Conservation (phyloP, 805 yeast species). For the Komagataella populi region DNA sequence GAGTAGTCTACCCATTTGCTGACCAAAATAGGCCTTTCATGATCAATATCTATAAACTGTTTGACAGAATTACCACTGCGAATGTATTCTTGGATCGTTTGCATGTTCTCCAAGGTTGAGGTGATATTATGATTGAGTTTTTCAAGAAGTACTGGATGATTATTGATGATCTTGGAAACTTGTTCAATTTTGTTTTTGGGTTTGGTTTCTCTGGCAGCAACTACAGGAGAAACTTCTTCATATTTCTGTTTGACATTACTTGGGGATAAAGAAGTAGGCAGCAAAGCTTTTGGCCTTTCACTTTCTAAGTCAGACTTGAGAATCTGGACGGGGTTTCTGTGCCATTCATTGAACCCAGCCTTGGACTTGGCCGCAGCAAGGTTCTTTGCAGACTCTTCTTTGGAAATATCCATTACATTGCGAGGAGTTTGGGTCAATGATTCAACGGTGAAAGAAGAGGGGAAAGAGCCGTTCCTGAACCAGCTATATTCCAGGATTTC, state of each 20-base stretch:
- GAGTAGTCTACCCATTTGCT: slow-evolving; percentile 98
- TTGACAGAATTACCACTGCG: background rate
- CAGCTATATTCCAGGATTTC: slow-evolving; percentile 74
- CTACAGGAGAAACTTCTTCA: slow-evolving; percentile 39
- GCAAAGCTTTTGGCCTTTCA: slow-evolving; percentile 50
- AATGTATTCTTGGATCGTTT: slow-evolving; percentile 12
- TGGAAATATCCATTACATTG: slow-evolving; percentile 34
- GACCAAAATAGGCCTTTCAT: slow-evolving; percentile 54
- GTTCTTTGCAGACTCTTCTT: slow-evolving; percentile 51
- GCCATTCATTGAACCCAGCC: slow-evolving; percentile 37
- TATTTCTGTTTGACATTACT: slow-evolving; percentile 83
- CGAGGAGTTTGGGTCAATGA: slow-evolving; percentile 54
- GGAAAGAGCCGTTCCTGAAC: slow-evolving; percentile 74
- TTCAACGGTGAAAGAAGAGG: slow-evolving; percentile 48
- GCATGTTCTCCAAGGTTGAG: slow-evolving; percentile 13
- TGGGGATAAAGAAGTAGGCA: slow-evolving; percentile 88
- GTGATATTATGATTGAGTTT: slow-evolving; percentile 14
- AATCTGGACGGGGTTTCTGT: slow-evolving; percentile 55
- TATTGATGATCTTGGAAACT: slow-evolving; percentile 11
- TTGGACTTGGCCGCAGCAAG: slow-evolving; percentile 50
- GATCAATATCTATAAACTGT: slow-evolving; percentile 3
- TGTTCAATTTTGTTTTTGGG: background rate
- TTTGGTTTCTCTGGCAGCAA: slow-evolving; percentile 11
- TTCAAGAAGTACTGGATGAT: background rate
- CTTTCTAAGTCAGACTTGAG: slow-evolving; percentile 56